phyloP scores from a whole-genome alignment of 2,329 filamentous ascomycete species.

The Penicillium aurantiogriseum region DNA sequence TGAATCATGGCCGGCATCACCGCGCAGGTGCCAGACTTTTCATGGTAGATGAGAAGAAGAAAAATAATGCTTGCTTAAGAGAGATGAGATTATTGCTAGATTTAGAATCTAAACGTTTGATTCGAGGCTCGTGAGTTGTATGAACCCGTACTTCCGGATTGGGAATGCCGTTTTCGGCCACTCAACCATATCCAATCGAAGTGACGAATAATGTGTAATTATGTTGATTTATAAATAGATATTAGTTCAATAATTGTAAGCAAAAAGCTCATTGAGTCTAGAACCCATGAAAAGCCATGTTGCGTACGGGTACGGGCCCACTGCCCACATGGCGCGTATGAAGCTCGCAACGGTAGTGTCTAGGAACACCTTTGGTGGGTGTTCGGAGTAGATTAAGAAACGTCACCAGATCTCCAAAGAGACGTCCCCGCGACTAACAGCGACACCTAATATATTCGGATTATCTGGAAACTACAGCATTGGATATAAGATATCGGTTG shows the following conservation, averaged over 20 bases:
- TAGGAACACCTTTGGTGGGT: neutral
- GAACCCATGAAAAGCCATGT: neutral
- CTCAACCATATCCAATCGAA: neutral
- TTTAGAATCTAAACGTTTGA: neutral
- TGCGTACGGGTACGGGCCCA: neutral
- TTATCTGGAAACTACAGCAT: neutral
- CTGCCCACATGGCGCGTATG: neutral
- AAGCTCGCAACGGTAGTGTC: neutral
- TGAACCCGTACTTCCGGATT: conserved; percentile 5
- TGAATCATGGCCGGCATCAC: neutral
- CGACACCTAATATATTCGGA: neutral
- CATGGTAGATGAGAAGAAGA: neutral
- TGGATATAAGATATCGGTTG: neutral
- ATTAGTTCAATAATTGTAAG: neutral
- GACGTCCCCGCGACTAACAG: neutral
- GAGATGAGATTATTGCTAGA: neutral
- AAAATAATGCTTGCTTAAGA: neutral
- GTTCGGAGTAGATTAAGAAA: neutral
- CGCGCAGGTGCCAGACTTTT: neutral
- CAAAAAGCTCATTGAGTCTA: neutral
- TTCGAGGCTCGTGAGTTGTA: neutral
- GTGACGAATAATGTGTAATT: neutral
- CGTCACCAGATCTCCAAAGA: neutral
- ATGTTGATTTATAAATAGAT: neutral
- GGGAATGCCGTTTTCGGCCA: conserved; percentile 3